These are phyloP conservation scores for Zymoseptoria passerinii DNA, from an alignment of 2,329 filamentous ascomycete species.

Conservation along the genomic window DNA sequence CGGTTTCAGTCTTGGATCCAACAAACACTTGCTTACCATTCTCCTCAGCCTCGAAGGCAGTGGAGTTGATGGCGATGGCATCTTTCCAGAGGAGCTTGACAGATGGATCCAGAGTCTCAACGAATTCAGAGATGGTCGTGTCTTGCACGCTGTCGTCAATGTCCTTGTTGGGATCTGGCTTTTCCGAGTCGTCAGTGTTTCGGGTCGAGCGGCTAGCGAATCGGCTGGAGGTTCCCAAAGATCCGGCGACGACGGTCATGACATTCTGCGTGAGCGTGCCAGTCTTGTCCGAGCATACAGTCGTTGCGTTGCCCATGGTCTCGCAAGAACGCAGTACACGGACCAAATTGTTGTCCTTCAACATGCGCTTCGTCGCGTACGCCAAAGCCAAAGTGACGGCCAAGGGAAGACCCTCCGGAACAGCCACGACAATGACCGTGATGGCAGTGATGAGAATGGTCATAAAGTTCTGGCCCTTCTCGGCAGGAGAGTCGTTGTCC, in stretches of 20 bases:
- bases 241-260: slow-evolving; percentile 68
- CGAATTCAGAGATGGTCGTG: slow-evolving; percentile 47
- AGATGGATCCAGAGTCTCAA: slow-evolving; percentile 42
- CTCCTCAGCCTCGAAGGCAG: slow-evolving; percentile 58
- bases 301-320: slow-evolving; percentile 64
- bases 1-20: slow-evolving; percentile 71
- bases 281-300: slow-evolving; percentile 74
- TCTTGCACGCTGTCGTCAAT: slow-evolving; percentile 37
- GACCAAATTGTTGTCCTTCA: slow-evolving; percentile 64
- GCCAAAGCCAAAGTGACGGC: slow-evolving; percentile 61
- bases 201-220: slow-evolving; percentile 41
- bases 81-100: slow-evolving; percentile 52
- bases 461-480: slow-evolving; percentile 67
- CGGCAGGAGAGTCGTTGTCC: slow-evolving; percentile 48
- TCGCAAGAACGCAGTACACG: slow-evolving; percentile 59
- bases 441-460: slow-evolving; percentile 57
- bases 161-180: slow-evolving; percentile 18
- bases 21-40: slow-evolving; percentile 54
- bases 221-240: slow-evolving; percentile 51
- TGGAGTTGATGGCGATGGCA: slow-evolving; percentile 60
- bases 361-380: slow-evolving; percentile 59
- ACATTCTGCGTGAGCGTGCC: slow-evolving; percentile 67
- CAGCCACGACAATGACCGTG: slow-evolving; percentile 61
- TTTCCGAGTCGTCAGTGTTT: slow-evolving; percentile 11
- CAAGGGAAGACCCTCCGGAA: slow-evolving; percentile 58